phyloP scores from a whole-genome alignment of 768 basidiomycete genomes.

The Brasilioporus rufonigricans region DNA sequence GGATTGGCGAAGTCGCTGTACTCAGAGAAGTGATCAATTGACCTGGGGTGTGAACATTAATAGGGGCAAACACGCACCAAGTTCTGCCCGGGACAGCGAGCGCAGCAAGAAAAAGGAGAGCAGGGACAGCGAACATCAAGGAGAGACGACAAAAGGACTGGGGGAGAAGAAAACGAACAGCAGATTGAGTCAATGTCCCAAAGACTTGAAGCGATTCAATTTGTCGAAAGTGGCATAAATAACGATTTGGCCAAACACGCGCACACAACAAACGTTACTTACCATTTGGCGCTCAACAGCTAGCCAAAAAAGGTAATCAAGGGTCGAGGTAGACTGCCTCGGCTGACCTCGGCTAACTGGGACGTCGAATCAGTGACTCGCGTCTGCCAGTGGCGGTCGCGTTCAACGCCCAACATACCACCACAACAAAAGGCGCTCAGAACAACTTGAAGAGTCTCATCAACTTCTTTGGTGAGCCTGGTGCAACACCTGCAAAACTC shows the following conservation, averaged over 20 bases:
- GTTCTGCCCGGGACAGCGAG: constrained; percentile 27
- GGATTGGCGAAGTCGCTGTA: constrained; percentile 37
- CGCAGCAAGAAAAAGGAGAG: constrained; percentile 15
- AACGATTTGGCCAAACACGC: too few relatives aligned
- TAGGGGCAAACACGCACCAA: constrained; percentile 18
- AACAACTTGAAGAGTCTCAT: constrained; percentile 58
- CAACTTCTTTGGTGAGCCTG: constrained; percentile 56
- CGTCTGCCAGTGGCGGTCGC: background rate
- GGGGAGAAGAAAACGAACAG: too few relatives aligned
- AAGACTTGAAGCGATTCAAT: too few relatives aligned
- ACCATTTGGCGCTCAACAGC: too few relatives aligned
- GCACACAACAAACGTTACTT: constrained; percentile 15
- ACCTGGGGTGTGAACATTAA: background rate
- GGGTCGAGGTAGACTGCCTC: too few relatives aligned
- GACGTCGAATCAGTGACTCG: constrained; percentile 4
- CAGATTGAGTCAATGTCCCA: too few relatives aligned
- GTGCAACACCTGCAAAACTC: constrained; percentile 24
- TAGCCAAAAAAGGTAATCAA: too few relatives aligned
- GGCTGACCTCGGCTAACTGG: too few relatives aligned
- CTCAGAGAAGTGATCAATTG: background rate
- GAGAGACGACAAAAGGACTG: constrained; percentile 17
- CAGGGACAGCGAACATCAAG: constrained; percentile 23
- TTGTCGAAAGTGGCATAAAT: too few relatives aligned
- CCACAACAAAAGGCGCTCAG: constrained; percentile 20
- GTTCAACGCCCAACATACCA: constrained; percentile 15